Conservation (phyloP, 2,329 filamentous ascomycete species). For the Ceratocystis lukuohia region DNA sequence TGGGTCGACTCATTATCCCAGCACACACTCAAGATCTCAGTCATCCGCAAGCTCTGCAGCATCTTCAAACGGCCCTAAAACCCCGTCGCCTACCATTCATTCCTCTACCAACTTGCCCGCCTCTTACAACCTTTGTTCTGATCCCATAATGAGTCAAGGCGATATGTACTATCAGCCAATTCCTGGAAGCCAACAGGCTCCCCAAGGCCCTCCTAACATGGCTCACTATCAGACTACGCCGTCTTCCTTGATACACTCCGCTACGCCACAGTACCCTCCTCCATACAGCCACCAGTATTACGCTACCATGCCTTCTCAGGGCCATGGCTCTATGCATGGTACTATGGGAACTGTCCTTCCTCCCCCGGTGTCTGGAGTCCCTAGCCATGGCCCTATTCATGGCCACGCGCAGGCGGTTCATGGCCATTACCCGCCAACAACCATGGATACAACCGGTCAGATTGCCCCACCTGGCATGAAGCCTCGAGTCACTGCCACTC, state of each 20-base stretch:
- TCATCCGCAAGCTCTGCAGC: constrained; percentile 40
- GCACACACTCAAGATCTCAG: constrained; percentile 39
- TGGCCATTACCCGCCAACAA: constrained; percentile 45
- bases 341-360: constrained; percentile 62
- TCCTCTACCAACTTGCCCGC: constrained; percentile 34
- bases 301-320: constrained; percentile 65
- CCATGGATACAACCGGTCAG: constrained; percentile 78
- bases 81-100: constrained; percentile 57
- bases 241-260: constrained; percentile 60
- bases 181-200: constrained; percentile 61
- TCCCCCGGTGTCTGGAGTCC: constrained; percentile 35
- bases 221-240: constrained; percentile 70
- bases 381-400: constrained; percentile 28
- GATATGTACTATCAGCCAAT: constrained; percentile 85
- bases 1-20: constrained; percentile 50
- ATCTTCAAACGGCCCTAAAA: constrained; percentile 55
- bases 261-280: constrained; percentile 52
- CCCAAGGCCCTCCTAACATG: constrained; percentile 48
- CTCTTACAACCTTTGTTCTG: constrained; percentile 32
- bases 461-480: constrained; percentile 89
- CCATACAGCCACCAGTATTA: constrained; percentile 61
- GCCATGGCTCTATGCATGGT: constrained; percentile 53
- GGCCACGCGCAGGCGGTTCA: constrained; percentile 43
- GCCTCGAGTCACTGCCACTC: constrained; percentile 83
- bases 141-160: constrained; percentile 65